Base-by-base conservation (phyloP, 257 asterid genomes). In the Scutellaria barbata region DNA sequence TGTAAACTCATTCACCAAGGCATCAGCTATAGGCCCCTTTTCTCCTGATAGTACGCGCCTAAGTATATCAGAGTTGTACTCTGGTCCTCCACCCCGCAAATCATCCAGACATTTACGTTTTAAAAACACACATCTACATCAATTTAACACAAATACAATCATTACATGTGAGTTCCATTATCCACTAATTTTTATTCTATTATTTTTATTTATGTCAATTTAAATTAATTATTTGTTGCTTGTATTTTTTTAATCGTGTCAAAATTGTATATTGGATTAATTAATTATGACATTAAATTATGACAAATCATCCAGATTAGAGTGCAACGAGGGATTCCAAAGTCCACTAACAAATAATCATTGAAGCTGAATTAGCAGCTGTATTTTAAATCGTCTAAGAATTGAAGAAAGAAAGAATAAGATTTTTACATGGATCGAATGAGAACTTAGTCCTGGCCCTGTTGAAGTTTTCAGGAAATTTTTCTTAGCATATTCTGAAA, bases 251-350 rank as follows among this genome's bases (percentile, higher is more conserved):
- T n/a, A n/a, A n/a, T n/a, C n/a, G n/a, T n/a, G n/a, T n/a, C n/a
- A n/a, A n/a, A n/a, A n/a, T n/a, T n/a, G n/a, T n/a, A n/a, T n/a
- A n/a, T n/a, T n/a, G n/a, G n/a, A n/a, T n/a, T n/a, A n/a, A n/a
- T n/a, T n/a, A n/a, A n/a, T n/a, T n/a, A n/a, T n/a, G n/a, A n/a
- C n/a, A n/a, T n/a, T n/a, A n/a, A n/a, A n/a, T n/a, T n/a, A n/a
- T n/a, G n/a, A n/a, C n/a, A n/a, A n/a, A n/a, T n/a, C n/a, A n/a
- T n/a, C n/a, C n/a, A n/a, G n/a, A n/a, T n/a, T n/a, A n/a, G 40
- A 18, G 88, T 85, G 88, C 96, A 87, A 30, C 93, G 93, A 45
- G 90, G 92, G 66, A 89, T 87, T 42, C 93, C 93, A 30, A 87
- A 87, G 46, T 87, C 89, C 77, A 89, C 96, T 89, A 20, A 76